Evolutionary conservation across 805 yeast species (phyloP), one percentile per base, ranked within the genome.

Genomic region (Monosporozyma servazzii): DNA sequence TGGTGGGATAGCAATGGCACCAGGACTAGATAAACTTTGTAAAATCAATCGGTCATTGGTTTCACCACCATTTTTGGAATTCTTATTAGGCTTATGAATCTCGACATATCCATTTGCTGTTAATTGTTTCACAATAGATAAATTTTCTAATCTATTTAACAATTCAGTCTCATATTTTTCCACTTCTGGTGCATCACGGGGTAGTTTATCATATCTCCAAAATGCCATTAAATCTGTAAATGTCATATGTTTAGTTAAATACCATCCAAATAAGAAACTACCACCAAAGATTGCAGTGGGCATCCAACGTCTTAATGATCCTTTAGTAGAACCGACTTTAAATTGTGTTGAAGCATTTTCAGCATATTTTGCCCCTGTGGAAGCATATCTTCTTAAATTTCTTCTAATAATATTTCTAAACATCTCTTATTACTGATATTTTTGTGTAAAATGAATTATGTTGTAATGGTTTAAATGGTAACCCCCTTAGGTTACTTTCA

Each of bases 1-100:
- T 1, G 96, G 95, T 45, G 83, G 77, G 40, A 88, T 76, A 1
- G 87, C 78, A 52, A 91, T 76, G 0, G 89, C 93, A 7, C 96
- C 96, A 0, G 95, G 89, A 2, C 75, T 77, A 2, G 79, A 70
- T 46, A 89, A 68, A 0, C 86, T 75, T 53, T 68, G 67, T 61
- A 57, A 73, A 56, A 66, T 76, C 77, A 71, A 79, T 41, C 49
- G 39, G 21, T 50, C 50, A 3, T 27, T 37, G n/a, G 15, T 8
- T 18, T 33, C 30, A 1, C 45, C 47, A 2, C 21, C 39, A 5
- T 11, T 37, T 11, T 37, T 39, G 4, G 25, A 37, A 58, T 60
- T 73, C 57, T 78, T 75, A 68, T 51, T 78, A 67, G 56, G 77
- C 50, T 63, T 70, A 54, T 61, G 71, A n/a, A 65, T 57, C 27